These are phyloP conservation scores for Pyrus bretschneideri DNA, from an alignment of 306 rosid species.

Conservation along the genomic window DNA sequence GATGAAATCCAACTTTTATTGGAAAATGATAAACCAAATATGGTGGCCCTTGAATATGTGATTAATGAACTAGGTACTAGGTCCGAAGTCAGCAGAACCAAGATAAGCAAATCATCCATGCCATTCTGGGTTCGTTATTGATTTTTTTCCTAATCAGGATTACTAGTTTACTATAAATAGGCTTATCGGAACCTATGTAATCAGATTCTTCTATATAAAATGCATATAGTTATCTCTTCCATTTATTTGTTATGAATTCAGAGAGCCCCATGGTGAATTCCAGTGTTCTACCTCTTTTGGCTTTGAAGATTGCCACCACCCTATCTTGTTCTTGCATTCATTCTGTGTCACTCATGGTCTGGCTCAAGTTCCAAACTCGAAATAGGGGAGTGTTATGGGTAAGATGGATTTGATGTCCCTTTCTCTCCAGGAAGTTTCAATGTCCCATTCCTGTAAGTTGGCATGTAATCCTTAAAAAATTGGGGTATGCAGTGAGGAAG, in stretches of 20 bases:
- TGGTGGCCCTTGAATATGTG: not conserved
- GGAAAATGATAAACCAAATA: not conserved
- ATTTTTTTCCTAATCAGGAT: not conserved
- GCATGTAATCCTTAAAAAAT: not conserved
- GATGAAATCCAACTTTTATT: not conserved
- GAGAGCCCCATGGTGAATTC: not conserved
- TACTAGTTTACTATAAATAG: not conserved
- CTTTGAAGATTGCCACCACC: not conserved
- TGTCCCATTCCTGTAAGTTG: no score
- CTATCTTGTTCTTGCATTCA: not conserved
- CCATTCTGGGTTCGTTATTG: not conserved
- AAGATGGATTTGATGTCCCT: not conserved
- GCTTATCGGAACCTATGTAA: not conserved
- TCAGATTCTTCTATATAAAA: not conserved
- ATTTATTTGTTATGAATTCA: not conserved
- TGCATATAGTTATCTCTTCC: not conserved
- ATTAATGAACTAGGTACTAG: not conserved
- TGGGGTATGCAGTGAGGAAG: not conserved
- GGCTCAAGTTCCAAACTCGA: not conserved
- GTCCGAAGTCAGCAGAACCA: not conserved
- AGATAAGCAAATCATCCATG: not conserved
- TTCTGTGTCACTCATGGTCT: not conserved
- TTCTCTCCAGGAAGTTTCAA: not conserved
- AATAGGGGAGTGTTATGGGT: not conserved
- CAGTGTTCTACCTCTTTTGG: not conserved